Evolutionary conservation across 2,329 filamentous ascomycete genomes (phyloP).

Genomic region (Chrysosporium keratinophilum): DNA sequence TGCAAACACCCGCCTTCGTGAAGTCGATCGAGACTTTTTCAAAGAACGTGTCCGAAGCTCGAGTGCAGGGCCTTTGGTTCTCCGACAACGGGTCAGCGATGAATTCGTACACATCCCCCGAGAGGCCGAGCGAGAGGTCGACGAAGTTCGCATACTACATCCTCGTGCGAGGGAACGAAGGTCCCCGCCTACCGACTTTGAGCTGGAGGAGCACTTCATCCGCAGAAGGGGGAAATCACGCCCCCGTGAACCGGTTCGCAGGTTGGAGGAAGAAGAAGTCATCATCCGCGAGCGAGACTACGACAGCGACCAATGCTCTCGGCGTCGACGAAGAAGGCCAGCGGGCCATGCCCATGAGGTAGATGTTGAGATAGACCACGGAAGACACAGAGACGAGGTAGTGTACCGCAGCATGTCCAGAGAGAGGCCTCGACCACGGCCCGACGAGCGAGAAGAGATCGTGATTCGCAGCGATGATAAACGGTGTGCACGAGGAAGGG

Average conservation of each 20-base stretch:
- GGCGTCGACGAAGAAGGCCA: conserved; percentile 9
- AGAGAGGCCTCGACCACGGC: conserved; percentile 6
- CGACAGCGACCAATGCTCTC: conserved; percentile 5
- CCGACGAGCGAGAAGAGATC: conserved; percentile 20
- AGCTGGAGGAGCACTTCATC: conserved; percentile 17
- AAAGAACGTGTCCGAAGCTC: conserved; percentile 26
- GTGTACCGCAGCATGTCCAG: conserved; percentile 10
- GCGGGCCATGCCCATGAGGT: conserved; percentile 12
- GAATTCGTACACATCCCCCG: conserved; percentile 15
- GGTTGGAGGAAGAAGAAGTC: conserved; percentile 21
- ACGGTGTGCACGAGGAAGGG: conserved; percentile 16
- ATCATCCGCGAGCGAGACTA: conserved; percentile 13
- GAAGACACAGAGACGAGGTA: conserved; percentile 9
- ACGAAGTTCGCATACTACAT: conserved; percentile 6
- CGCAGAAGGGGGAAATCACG: conserved; percentile 7
- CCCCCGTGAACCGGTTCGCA: not conserved
- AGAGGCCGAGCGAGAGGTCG: conserved; percentile 22
- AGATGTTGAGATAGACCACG: conserved; percentile 15
- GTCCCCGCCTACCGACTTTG: conserved; percentile 19
- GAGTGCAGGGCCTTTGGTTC: conserved; percentile 24
- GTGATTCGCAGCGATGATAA: conserved; percentile 19
- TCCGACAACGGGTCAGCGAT: conserved; percentile 24
- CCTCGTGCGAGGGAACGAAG: conserved; percentile 7
- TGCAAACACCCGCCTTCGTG: conserved; percentile 37
- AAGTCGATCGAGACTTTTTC: conserved; percentile 29